Percentiles rank a stretch among this genome's conserved stretches.
These are phyloP conservation scores for Capronia americana DNA, from an alignment of 2,329 filamentous ascomycete genomes.

Conservation along the genomic window DNA sequence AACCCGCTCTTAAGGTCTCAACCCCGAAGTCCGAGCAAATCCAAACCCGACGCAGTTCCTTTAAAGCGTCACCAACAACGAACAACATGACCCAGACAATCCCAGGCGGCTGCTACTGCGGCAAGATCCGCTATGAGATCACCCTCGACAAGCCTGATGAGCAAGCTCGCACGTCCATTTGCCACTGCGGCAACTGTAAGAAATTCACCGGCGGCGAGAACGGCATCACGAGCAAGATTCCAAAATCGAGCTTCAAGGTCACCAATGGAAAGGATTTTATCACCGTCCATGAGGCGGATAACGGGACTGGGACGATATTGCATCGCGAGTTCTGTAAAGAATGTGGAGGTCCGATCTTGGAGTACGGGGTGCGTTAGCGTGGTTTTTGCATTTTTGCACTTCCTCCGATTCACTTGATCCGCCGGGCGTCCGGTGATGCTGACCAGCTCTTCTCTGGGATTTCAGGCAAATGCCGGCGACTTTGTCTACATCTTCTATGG, in stretches of 20 bases:
- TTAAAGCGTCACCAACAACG: not conserved
- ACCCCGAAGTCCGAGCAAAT: not conserved
- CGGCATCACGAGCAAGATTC: slow-evolving; percentile 60
- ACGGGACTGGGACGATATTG: slow-evolving; percentile 55
- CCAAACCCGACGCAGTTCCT: not conserved
- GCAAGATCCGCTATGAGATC: slow-evolving; percentile 55
- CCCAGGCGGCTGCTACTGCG: slow-evolving; percentile 55
- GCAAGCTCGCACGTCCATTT: slow-evolving; percentile 59
- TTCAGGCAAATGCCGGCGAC: slow-evolving; percentile 38
- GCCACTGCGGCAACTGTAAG: slow-evolving; percentile 51
- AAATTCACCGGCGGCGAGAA: slow-evolving; percentile 44
- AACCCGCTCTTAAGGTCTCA: not conserved
- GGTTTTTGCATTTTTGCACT: slow-evolving; percentile 9
- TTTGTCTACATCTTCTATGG: slow-evolving; percentile 57
- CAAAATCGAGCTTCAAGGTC: slow-evolving; percentile 52
- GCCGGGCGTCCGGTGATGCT: not conserved
- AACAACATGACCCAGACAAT: slow-evolving; percentile 22
- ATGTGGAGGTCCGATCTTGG: slow-evolving; percentile 60
- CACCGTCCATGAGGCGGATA: slow-evolving; percentile 57
- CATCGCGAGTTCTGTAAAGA: slow-evolving; percentile 61
- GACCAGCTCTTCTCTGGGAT: not conserved
- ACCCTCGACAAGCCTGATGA: slow-evolving; percentile 54
- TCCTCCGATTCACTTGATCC: not conserved
- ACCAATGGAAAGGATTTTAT: slow-evolving; percentile 46
- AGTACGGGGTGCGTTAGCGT: slow-evolving; percentile 55